A percentile compares a stretch with the other conserved stretches of the same genome.
Conservation (phyloP, 805 yeast species). For the Zygosaccharomyces gambellarensis region DNA sequence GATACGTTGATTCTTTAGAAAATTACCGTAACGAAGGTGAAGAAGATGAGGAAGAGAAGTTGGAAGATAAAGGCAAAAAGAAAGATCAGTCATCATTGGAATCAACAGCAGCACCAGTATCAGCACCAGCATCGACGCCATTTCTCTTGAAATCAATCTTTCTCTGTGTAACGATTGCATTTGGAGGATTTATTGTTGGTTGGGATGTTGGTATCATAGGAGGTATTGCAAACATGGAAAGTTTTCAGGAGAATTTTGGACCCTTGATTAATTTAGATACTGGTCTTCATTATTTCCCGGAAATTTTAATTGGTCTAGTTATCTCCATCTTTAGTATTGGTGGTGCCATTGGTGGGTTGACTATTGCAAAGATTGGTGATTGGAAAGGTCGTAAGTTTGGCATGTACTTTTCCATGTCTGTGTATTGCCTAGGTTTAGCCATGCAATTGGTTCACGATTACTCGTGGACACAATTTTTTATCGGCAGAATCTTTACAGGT, state of each 20-base stretch:
- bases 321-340: slow-evolving; percentile 61
- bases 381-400: slow-evolving; percentile 57
- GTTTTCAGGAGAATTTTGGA: slow-evolving; percentile 51
- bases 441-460: slow-evolving; percentile 50
- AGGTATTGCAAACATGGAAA: slow-evolving; percentile 61
- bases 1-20: neutral
- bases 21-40: neutral
- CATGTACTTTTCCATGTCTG: slow-evolving; percentile 47
- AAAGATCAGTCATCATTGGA: neutral
- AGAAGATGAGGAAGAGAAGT: neutral
- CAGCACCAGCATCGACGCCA: neutral
- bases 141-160: slow-evolving; percentile 13
- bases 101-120: too few species aligned
- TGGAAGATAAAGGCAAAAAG: neutral
- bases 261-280: slow-evolving; percentile 28
- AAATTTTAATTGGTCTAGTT: slow-evolving; percentile 45
- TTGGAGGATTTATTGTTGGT: slow-evolving; percentile 70
- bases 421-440: slow-evolving; percentile 55
- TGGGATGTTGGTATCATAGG: slow-evolving; percentile 75
- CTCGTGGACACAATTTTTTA: slow-evolving; percentile 57
- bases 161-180: slow-evolving; percentile 54
- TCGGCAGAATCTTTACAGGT: slow-evolving; percentile 68
- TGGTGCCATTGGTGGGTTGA: slow-evolving; percentile 64
- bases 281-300: slow-evolving; percentile 35
- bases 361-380: slow-evolving; percentile 56